Evolutionary conservation across 2,329 filamentous ascomycete species (phyloP).

Genomic region (Botryotinia globosa): DNA sequence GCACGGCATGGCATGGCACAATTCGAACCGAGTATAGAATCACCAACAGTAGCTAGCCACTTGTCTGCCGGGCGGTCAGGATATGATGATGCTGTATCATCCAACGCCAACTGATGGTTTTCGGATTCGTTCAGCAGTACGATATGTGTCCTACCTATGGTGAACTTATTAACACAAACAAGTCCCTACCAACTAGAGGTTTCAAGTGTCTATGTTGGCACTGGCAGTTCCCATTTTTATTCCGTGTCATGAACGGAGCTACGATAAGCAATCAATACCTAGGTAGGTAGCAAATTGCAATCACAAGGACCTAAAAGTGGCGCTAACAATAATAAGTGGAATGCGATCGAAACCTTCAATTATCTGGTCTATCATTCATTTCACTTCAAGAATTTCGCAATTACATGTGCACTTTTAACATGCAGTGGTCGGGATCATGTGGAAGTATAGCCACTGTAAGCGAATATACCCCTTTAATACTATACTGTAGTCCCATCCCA

Average conservation of each 20-base stretch:
- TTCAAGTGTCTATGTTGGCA: background rate
- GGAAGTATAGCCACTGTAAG: background rate
- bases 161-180: background rate
- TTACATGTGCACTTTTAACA: background rate
- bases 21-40: background rate
- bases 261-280: conserved; percentile 4
- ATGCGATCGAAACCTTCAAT: background rate
- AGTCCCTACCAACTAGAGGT: background rate
- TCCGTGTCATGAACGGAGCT: background rate
- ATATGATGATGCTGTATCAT: background rate
- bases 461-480: conserved; percentile 9
- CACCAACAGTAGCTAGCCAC: background rate
- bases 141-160: background rate
- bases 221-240: background rate
- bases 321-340: background rate
- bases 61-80: background rate
- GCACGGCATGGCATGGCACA: too few species aligned
- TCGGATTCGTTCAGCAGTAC: background rate
- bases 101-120: background rate
- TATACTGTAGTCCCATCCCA: background rate
- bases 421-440: background rate
- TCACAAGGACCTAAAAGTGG: background rate
- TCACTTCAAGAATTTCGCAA: background rate
- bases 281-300: too few species aligned
- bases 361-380: background rate